Base-by-base conservation (phyloP, 2,329 filamentous ascomycete species). In the Colletotrichum scovillei region DNA sequence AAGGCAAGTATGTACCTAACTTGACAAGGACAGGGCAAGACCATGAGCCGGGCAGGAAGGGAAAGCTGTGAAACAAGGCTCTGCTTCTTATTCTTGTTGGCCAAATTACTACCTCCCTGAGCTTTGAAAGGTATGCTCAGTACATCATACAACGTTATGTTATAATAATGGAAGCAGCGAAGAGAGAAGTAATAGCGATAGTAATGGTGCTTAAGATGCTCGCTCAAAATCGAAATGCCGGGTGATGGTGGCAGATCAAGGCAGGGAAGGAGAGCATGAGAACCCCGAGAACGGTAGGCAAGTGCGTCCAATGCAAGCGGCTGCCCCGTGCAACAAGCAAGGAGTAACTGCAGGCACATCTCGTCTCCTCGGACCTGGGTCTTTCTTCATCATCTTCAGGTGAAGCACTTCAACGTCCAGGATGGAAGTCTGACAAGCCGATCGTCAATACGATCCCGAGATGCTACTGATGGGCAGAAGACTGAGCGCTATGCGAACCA, bases 291-390 rank as follows among this genome's bases (percentile, higher is more conserved):
- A 73, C 70, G 8, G 60, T 26, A 56, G 67, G 70, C 67, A 65
- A 19, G 70, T 70, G 69, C 69, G 65, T 68, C 65, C 42, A 35
- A n/a, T 58, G 58, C 64, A 67, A 72, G 28, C 69, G 11, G 57
- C 32, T 72, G 69, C 56, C 53, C 69, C 67, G 69, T 71, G 69
- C 56, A 65, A 52, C 42, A 16, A n/a, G 30, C 55, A 62, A 32
- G 19, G 56, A 28, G 26, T 3, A 22, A 35, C 6, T 28, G 9
- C 8, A 19, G 22, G n/a, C 55, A 5, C 6, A 12, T n/a, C 16
- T 58, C 28, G 24, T 55, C 52, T 55, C 28, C 2, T 32, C 55
- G 1, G 6, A 30, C 1, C 28, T 28, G 16, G 55, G 14, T 26
- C 7, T 19, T 57, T 57, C 55, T n/a, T 19, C 1, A n/a, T 2